A percentile compares a stretch with the other conserved stretches of the same genome.
Evolutionary conservation across 2,329 filamentous ascomycete species (phyloP).

Genomic region (Biscogniauxia marginata): DNA sequence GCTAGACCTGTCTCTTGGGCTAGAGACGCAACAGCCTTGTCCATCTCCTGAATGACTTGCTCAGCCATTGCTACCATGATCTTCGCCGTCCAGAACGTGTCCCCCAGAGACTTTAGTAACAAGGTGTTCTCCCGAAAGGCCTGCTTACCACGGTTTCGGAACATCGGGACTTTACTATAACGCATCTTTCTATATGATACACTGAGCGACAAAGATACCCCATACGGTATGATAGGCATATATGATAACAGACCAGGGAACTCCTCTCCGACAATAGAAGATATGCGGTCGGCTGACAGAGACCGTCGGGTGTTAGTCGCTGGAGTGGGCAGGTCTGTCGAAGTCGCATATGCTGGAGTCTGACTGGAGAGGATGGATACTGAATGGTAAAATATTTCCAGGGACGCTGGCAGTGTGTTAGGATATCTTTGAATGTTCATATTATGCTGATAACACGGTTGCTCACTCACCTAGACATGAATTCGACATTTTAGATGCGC

Average conservation of each 20-base stretch:
- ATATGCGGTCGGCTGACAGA: constrained; percentile 56
- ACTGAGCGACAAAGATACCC: constrained; percentile 58
- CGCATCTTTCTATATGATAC: constrained; percentile 65
- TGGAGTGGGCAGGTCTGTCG: constrained; percentile 43
- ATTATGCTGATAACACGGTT: neutral
- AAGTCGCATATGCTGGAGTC: constrained; percentile 41
- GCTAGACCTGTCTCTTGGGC: constrained; percentile 31
- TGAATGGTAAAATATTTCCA: constrained; percentile 64
- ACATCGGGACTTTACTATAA: constrained; percentile 58
- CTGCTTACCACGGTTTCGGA: constrained; percentile 52
- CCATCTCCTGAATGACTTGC: constrained; percentile 55
- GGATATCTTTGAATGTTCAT: neutral
- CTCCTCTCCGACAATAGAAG: constrained; percentile 52
- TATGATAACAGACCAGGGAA: constrained; percentile 44
- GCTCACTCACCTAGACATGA: constrained; percentile 46
- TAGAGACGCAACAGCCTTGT: constrained; percentile 50
- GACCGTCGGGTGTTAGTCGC: constrained; percentile 57
- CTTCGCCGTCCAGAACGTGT: constrained; percentile 57
- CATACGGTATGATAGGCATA: constrained; percentile 61
- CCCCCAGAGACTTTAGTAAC: constrained; percentile 51
- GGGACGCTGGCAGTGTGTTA: constrained; percentile 46
- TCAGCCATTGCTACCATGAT: constrained; percentile 56
- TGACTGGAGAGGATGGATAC: constrained; percentile 62
- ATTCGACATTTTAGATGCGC: constrained; percentile 48
- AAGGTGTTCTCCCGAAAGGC: constrained; percentile 55